Percentiles rank a stretch among this genome's conserved stretches.
These are phyloP conservation scores for Boletus edulis DNA, from an alignment of 768 basidiomycete species.

Conservation along the genomic window DNA sequence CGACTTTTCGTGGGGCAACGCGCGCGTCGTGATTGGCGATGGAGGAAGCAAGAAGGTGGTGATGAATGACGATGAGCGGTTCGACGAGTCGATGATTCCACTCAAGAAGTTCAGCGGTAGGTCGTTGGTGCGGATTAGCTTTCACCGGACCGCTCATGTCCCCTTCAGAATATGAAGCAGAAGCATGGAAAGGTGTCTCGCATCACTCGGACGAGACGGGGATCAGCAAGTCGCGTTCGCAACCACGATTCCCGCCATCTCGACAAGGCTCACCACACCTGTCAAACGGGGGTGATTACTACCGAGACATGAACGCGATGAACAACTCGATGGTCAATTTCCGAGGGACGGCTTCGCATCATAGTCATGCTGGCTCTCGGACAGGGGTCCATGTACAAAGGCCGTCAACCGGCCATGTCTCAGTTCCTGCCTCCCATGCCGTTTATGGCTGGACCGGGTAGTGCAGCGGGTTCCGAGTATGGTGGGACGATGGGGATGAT, in stretches of 20 bases:
- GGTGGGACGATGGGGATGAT: conserved; percentile 47
- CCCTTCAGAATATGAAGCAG: conserved; percentile 81
- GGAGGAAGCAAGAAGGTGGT: conserved; percentile 93
- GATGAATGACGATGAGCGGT: conserved; percentile 93
- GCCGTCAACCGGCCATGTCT: conserved; percentile 42
- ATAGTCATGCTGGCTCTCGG: conserved; percentile 45
- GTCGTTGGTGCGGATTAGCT: conserved; percentile 25
- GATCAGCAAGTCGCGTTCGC: conserved; percentile 61
- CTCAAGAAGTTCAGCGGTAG: conserved; percentile 95
- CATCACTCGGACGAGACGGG: conserved; percentile 74
- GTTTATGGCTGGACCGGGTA: conserved; percentile 55
- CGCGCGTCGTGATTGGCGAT: conserved; percentile 90
- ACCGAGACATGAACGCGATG: conserved; percentile 75
- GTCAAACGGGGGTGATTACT: conserved; percentile 83
- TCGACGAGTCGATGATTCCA: conserved; percentile 97
- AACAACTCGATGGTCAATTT: conserved; percentile 62
- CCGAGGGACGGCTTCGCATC: conserved; percentile 40
- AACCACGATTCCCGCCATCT: conserved; percentile 52
- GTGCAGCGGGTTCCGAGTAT: conserved; percentile 69
- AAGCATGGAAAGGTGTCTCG: conserved; percentile 84
- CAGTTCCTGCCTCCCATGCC: conserved; percentile 64
- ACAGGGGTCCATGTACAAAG: conserved; percentile 40
- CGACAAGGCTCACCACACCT: conserved; percentile 65
- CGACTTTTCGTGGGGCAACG: conserved; percentile 95
- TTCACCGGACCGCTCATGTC: conserved; percentile 7